Evolutionary conservation across 192 early-diverging fungal genomes (phyloP), one percentile per base, ranked within the genome.

Genomic region (Gonapodya sp.): DNA sequence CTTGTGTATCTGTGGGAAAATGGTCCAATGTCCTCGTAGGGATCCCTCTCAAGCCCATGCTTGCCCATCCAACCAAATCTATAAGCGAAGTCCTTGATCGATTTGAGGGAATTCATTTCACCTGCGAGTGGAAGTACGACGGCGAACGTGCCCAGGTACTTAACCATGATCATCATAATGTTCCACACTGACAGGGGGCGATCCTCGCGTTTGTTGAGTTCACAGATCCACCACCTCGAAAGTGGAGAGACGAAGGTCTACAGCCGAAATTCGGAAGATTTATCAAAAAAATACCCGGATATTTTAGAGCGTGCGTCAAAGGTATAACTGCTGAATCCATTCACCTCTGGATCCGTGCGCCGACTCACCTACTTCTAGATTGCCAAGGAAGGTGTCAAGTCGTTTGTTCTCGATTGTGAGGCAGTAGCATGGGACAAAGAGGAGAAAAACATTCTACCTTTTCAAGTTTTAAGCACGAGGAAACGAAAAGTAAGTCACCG

Each of bases 11-110:
- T 46, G 24, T 82, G 36, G 31, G 86, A 30, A 36, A 0, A 35
- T 73, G 18, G 18, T 33, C 37, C 31, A 0, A n/a, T 73, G 24
- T 75, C 78, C 75, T 18, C 1, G n/a, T 31, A 91, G 95, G 95
- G 0, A 94, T 99, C 78, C 98, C 98, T 1, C 87, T 98, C 18
- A 98, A 99, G 80, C 98, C 98, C 8, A 99, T 99, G 98, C 91
- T 99, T 82, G 98, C 98, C 2, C 97, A 99, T 88, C 97, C 97
- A 2, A 98, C 97, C 72, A 98, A 98, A 85, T 90, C 90, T 35
- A 87, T 98, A 1, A 91, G 93, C 0, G 98, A 99, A 79, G 93
- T 98, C 31, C 82, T 99, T 86, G 92, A 98, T 78, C 89, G 97
- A 18, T 98, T 99, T 80, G 96, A 98, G 80, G 93, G 90, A 32